phyloP scores from a whole-genome alignment of 768 basidiomycete genomes.

The Agrocybe chaxingu region DNA sequence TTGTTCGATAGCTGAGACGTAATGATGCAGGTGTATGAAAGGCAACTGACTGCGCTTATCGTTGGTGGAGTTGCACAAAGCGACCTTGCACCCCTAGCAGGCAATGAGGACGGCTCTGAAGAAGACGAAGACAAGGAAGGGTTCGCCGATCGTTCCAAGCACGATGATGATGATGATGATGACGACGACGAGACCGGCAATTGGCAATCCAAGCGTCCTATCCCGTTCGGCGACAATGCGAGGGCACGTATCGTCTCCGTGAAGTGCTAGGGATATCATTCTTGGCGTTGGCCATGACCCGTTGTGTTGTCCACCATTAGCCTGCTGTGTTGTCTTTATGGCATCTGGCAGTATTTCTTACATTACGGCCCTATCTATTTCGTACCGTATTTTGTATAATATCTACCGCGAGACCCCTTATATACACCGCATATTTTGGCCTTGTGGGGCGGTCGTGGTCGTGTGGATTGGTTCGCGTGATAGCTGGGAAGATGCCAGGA shows the following conservation, averaged over 20 bases:
- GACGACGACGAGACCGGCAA: constrained; percentile 4
- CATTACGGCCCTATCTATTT: too few relatives aligned
- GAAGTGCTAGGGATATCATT: constrained; percentile 30
- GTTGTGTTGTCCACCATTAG: background rate
- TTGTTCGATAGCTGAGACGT: background rate
- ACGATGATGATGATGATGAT: constrained; percentile 14
- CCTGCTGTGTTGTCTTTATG: too few relatives aligned
- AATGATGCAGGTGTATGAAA: constrained; percentile 48
- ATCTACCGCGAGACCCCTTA: too few relatives aligned
- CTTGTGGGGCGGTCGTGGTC: too few relatives aligned
- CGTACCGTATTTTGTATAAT: too few relatives aligned
- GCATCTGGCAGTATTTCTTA: too few relatives aligned
- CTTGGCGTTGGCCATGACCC: too few relatives aligned
- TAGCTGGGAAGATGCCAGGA: too few relatives aligned
- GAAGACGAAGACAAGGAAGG: constrained; percentile 14
- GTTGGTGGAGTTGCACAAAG: constrained; percentile 29
- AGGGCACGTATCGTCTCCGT: constrained; percentile 51
- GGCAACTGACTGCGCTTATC: constrained; percentile 65
- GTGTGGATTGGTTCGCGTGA: too few relatives aligned
- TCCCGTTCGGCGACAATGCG: constrained; percentile 58
- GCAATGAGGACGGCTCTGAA: constrained; percentile 7
- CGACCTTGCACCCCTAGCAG: constrained; percentile 20
- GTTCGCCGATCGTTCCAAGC: constrained; percentile 17
- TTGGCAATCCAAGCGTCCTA: constrained; percentile 7
- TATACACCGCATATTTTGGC: too few relatives aligned